These are phyloP conservation scores for Tricholoma saponaceum DNA, from an alignment of 768 basidiomycete species.

Conservation along the genomic window DNA sequence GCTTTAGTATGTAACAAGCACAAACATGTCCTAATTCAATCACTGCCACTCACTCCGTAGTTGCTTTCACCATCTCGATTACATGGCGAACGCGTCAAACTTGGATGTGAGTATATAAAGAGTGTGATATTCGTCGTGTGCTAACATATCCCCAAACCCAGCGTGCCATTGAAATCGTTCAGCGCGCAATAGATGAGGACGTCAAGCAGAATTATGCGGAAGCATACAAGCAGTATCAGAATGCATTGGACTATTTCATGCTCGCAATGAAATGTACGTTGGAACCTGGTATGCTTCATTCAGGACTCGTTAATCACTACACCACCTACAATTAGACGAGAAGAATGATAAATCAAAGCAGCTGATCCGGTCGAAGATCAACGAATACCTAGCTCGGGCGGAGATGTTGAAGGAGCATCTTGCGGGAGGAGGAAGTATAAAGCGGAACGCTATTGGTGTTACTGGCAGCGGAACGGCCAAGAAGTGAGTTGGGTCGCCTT, in stretches of 20 bases:
- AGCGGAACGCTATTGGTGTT: constrained; percentile 40
- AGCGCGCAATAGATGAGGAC: constrained; percentile 91
- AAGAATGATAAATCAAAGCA: constrained; percentile 92
- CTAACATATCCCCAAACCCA: constrained; percentile 13
- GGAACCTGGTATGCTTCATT: background rate
- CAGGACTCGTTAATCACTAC: background rate
- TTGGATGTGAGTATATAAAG: constrained; percentile 39
- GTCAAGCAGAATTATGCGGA: constrained; percentile 89
- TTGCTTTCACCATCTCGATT: background rate
- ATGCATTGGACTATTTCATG: constrained; percentile 97
- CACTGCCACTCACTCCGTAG: background rate
- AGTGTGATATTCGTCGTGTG: background rate
- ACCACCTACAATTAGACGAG: constrained; percentile 52
- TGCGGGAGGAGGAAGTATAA: constrained; percentile 59
- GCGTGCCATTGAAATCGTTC: constrained; percentile 85
- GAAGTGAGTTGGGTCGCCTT: constrained; percentile 30
- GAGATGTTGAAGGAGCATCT: constrained; percentile 90
- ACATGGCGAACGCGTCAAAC: constrained; percentile 41
- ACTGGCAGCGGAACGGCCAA: constrained; percentile 47
- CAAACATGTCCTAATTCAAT: constrained; percentile 1
- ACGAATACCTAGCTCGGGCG: constrained; percentile 87
- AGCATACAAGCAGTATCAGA: constrained; percentile 93
- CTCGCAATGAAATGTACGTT: constrained; percentile 86
- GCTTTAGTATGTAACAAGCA: constrained; percentile 8
- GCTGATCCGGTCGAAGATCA: constrained; percentile 83